phyloP scores from a whole-genome alignment of 2,329 filamentous ascomycete genomes.

The Phialophora expanda region DNA sequence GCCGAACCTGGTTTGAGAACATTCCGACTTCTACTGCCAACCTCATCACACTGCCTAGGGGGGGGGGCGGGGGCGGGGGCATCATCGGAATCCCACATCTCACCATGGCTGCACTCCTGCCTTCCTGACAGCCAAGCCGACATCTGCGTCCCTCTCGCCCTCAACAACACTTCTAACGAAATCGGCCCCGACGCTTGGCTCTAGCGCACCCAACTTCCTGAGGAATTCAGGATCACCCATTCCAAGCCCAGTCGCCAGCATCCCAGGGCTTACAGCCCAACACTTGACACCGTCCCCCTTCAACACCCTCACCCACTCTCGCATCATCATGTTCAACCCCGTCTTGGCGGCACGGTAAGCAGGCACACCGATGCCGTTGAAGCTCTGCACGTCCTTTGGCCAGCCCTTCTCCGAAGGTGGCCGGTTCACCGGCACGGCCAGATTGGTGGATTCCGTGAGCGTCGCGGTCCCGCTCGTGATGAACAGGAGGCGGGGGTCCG shows the following conservation, averaged over 20 bases:
- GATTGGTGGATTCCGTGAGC: conserved; percentile 41
- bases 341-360: conserved; percentile 53
- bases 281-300: conserved; percentile 59
- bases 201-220: conserved; percentile 41
- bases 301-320: conserved; percentile 52
- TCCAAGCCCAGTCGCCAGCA: conserved; percentile 55
- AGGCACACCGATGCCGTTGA: conserved; percentile 26
- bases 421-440: conserved; percentile 51
- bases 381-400: conserved; percentile 47
- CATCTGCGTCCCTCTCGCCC: conserved; percentile 44
- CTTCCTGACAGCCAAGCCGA: conserved; percentile 41
- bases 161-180: conserved; percentile 42
- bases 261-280: conserved; percentile 56
- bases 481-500: conserved; percentile 57
- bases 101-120: conserved; percentile 39
- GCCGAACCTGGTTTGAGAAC: neutral
- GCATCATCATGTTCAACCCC: conserved; percentile 58
- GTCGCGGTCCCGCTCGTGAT: conserved; percentile 53
- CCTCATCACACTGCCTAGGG: neutral
- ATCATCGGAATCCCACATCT: neutral
- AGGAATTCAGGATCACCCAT: conserved; percentile 38
- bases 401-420: conserved; percentile 48
- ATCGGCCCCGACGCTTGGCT: conserved; percentile 42
- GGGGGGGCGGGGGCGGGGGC: too few species aligned
- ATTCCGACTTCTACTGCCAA: neutral